Evolutionary conservation across 805 yeast species (phyloP), one percentile per base, ranked within the genome.

Genomic region (Lachancea thermotolerans): DNA sequence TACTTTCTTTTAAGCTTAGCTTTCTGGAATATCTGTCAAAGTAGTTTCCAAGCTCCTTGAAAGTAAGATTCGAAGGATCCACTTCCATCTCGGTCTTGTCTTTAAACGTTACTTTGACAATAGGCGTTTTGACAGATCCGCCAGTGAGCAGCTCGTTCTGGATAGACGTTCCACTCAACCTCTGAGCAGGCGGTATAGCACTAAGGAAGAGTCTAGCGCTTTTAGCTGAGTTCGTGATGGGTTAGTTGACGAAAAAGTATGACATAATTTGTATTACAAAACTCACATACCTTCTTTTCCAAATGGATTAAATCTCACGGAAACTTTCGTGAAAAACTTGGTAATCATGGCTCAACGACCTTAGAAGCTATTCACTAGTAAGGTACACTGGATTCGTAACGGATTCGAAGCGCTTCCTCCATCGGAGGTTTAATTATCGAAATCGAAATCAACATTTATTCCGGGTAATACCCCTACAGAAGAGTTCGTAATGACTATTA

Each of bases 1-100:
- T 78, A 49, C 83, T 82, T 49, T 88, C 95, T 57, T 85, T 73
- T 54, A 89, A 72, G 48, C 80, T 80, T 55, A 90, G 67, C 56
- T 79, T 76, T 65, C 95, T 79, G 9, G 96, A 87, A 59, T 90
- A 95, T 46, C 85, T 73, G 60, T 90, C 95, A 52, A 91, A 79
- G 49, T 72, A 64, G 44, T 78, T 81, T 9, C 76, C 68, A 54
- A 89, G 66, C 52, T 89, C 96, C 16, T 65, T 70, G 48, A 85
- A 75, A 7, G 68, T 68, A 57, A 75, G 63, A 7, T 55, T 58
- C 2, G 73, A 62, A 9, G 96, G 95, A 59, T 88, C 85, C 5
- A 79, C 78, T 43, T 72, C 75, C 67, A 86, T 65, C 4, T 73
- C 75, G 41, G 79, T 75, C 57, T 90, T 91, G 64, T 90, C 97